A percentile compares a stretch with the other conserved stretches of the same genome.
Evolutionary conservation across 192 early-diverging fungal genomes (phyloP).

Genomic region (Allomyces macrogynus): DNA sequence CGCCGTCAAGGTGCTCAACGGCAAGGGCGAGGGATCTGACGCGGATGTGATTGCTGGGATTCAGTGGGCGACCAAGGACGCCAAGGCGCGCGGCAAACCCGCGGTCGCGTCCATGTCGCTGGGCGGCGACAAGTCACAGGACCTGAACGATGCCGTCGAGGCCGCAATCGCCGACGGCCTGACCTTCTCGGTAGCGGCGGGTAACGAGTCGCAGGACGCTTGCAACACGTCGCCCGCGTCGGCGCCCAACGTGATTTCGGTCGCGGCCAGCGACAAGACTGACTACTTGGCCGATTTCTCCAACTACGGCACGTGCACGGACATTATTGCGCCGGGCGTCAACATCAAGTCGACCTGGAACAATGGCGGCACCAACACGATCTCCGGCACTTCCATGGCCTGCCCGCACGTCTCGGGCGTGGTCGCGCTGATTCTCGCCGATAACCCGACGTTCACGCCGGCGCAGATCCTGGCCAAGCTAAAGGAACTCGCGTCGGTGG

Average conservation of each 20-base stretch:
- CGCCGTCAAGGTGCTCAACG: conserved; percentile 44
- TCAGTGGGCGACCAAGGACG: conserved; percentile 15
- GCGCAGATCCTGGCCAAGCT: background rate
- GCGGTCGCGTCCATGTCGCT: conserved; percentile 13
- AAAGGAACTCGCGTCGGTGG: background rate
- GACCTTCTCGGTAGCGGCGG: conserved; percentile 32
- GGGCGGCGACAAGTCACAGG: conserved; percentile 23
- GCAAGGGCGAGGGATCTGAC: conserved; percentile 20
- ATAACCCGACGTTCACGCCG: conserved; percentile 1
- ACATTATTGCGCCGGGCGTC: conserved; percentile 29
- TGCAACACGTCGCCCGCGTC: conserved; percentile 34
- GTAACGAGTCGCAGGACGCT: conserved; percentile 35
- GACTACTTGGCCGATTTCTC: conserved; percentile 34
- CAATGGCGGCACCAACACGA: conserved; percentile 30
- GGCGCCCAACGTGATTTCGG: conserved; percentile 23
- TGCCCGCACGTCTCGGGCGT: conserved; percentile 39
- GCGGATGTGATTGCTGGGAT: conserved; percentile 31
- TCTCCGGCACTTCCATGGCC: conserved; percentile 69
- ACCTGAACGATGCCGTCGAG: conserved; percentile 24
- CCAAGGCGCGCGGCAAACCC: background rate
- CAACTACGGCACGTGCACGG: conserved; percentile 33
- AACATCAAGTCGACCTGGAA: conserved; percentile 35
- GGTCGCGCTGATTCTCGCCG: conserved; percentile 22
- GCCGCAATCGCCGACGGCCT: conserved; percentile 23
- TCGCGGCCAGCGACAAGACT: conserved; percentile 37